Conservation (phyloP, 495 filamentous ascomycete genomes). For the Penicillium roqueforti region DNA sequence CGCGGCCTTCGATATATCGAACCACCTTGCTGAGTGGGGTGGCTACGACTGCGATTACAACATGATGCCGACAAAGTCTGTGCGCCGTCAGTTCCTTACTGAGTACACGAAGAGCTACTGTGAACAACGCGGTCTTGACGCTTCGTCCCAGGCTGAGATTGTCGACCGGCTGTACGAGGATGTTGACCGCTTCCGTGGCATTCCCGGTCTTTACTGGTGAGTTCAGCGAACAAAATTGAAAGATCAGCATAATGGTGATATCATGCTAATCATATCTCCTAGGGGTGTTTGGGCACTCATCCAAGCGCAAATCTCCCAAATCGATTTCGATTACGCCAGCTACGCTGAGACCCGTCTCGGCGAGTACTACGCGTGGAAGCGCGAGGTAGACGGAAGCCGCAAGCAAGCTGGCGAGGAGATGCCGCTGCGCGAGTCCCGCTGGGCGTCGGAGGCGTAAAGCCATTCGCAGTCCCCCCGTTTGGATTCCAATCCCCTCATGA, state of each 20-base stretch:
- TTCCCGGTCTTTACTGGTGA: slow-evolving; percentile 82
- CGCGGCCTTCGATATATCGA: slow-evolving; percentile 97
- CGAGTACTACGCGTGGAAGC: slow-evolving; percentile 96
- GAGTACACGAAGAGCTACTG: slow-evolving; percentile 65
- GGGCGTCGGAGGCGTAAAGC: slow-evolving; percentile 57
- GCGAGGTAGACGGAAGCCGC: slow-evolving; percentile 60
- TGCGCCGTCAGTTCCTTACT: slow-evolving; percentile 75
- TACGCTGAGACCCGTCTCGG: slow-evolving; percentile 86
- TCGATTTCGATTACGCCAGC: slow-evolving; percentile 93
- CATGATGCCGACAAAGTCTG: slow-evolving; percentile 71
- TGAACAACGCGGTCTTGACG: slow-evolving; percentile 33
- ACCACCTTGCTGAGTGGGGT: slow-evolving; percentile 98
- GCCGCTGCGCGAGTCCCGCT: slow-evolving; percentile 74
- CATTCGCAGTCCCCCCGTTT: not conserved
- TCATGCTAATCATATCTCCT: slow-evolving; percentile 16
- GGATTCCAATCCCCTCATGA: not conserved
- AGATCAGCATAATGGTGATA: not conserved
- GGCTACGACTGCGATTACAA: slow-evolving; percentile 92
- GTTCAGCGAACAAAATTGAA: slow-evolving; percentile 1
- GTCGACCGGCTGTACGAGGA: slow-evolving; percentile 64
- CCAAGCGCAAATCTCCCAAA: slow-evolving; percentile 89
- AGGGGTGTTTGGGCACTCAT: slow-evolving; percentile 97
- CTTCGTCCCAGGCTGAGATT: slow-evolving; percentile 56
- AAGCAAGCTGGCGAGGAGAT: slow-evolving; percentile 53
- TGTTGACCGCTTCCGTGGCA: slow-evolving; percentile 81